A percentile compares a stretch with the other conserved stretches of the same genome.
Evolutionary conservation across 2,329 filamentous ascomycete genomes (phyloP).

Genomic region (Fragosphaeria purpurea): DNA sequence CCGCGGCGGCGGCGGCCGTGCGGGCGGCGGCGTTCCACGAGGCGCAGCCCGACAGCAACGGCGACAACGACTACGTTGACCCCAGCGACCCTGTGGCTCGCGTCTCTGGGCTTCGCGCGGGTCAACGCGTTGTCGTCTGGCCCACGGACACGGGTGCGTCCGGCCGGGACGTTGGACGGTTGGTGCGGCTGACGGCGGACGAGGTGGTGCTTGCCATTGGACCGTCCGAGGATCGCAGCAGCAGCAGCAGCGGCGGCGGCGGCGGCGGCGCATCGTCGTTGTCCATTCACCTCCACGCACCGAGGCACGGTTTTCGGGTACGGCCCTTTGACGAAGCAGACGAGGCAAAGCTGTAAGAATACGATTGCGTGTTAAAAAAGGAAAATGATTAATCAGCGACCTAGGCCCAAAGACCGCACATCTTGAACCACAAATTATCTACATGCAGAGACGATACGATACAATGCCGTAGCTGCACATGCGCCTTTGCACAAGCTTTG

Average conservation of each 20-base stretch:
- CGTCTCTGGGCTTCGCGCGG: slow-evolving; percentile 39
- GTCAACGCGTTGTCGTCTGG: slow-evolving; percentile 46
- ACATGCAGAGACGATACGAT: too few relatives aligned
- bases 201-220: slow-evolving; percentile 50
- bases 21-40: slow-evolving; percentile 36
- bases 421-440: too few relatives aligned
- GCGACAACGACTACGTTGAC: slow-evolving; percentile 1
- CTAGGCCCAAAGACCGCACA: too few relatives aligned
- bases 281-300: slow-evolving; percentile 47
- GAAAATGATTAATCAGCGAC: too few relatives aligned
- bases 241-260: too few relatives aligned
- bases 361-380: too few relatives aligned
- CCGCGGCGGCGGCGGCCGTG: slow-evolving; percentile 41
- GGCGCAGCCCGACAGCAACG: slow-evolving; percentile 28
- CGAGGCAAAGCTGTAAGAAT: slow-evolving; percentile 10
- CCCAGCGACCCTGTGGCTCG: slow-evolving; percentile 33
- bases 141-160: slow-evolving; percentile 52
- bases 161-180: slow-evolving; percentile 46
- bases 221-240: slow-evolving; percentile 19
- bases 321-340: slow-evolving; percentile 15
- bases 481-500: too few relatives aligned
- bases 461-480: too few relatives aligned
- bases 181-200: slow-evolving; percentile 40
- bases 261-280: slow-evolving; percentile 10
- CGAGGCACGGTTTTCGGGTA: slow-evolving; percentile 48